A percentile compares a stretch with the other conserved stretches of the same genome.
Conservation (phyloP, 2,329 filamentous ascomycete genomes). For the Nemania sp. region DNA sequence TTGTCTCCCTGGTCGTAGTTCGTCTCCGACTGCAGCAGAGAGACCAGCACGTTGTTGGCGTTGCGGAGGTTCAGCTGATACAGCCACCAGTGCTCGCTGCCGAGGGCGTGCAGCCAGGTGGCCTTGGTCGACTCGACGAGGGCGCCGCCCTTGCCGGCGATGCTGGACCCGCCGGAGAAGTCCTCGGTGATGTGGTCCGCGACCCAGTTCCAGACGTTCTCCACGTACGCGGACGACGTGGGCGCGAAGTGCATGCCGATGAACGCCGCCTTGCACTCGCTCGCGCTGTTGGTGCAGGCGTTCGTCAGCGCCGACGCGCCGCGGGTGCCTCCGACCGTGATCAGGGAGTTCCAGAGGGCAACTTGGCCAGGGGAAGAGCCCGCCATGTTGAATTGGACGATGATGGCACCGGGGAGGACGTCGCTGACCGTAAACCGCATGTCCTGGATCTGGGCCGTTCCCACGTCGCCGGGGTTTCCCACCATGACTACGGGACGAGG, state of each 20-base stretch:
- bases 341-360: constrained; percentile 43
- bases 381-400: constrained; percentile 54
- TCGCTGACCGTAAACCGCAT: constrained; percentile 67
- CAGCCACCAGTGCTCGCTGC: constrained; percentile 61
- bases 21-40: constrained; percentile 59
- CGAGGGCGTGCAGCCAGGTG: constrained; percentile 57
- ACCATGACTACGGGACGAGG: constrained; percentile 63
- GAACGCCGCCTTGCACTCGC: constrained; percentile 51
- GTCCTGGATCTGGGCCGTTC: constrained; percentile 66
- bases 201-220: constrained; percentile 59
- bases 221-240: constrained; percentile 55
- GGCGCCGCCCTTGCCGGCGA: constrained; percentile 54
- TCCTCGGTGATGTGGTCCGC: constrained; percentile 56
- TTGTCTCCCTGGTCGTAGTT: constrained; percentile 54
- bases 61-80: constrained; percentile 61
- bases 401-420: constrained; percentile 61
- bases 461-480: constrained; percentile 61
- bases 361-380: constrained; percentile 41
- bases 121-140: constrained; percentile 51
- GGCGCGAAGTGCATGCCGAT: constrained; percentile 53
- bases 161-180: constrained; percentile 51
- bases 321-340: constrained; percentile 46
- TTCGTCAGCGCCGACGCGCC: constrained; percentile 38
- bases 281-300: constrained; percentile 39
- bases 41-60: constrained; percentile 55